A percentile compares a stretch with the other conserved stretches of the same genome.
Conservation (phyloP, 1,139 yeast genomes). For the Protomyces inundatus region DNA sequence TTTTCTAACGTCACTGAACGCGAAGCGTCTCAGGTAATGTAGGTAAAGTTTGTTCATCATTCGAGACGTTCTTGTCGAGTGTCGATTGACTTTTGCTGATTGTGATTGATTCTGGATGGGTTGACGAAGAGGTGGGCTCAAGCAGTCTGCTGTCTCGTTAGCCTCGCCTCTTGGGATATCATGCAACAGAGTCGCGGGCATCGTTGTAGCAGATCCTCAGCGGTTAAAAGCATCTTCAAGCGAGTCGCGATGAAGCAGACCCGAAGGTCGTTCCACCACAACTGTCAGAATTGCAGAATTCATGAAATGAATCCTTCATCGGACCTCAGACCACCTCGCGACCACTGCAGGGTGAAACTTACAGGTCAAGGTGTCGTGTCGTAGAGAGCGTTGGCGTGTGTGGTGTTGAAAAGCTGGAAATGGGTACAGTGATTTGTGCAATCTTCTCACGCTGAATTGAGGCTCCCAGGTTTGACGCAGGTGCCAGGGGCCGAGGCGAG, state of each 20-base stretch:
- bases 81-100: background rate
- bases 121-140: no score
- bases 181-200: background rate
- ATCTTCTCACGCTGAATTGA: no score
- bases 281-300: constrained; percentile 1
- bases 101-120: no score
- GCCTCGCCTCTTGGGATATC: no score
- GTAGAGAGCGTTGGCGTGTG: no score
- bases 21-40: background rate
- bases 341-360: no score
- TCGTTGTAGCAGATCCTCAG: background rate
- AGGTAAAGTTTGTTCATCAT: background rate
- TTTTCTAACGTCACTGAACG: constrained; percentile 1
- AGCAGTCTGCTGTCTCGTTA: no score
- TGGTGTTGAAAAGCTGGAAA: no score
- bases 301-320: background rate
- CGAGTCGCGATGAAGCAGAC: background rate
- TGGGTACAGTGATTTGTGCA: no score
- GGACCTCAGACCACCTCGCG: background rate
- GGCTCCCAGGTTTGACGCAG: no score
- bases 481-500: no score
- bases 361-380: no score
- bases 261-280: background rate
- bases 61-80: background rate
- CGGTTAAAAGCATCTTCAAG: background rate